Percentiles rank a stretch among this genome's conserved stretches.
Conservation (phyloP, 139 green algal species). For the Chlorella sp. region DNA sequence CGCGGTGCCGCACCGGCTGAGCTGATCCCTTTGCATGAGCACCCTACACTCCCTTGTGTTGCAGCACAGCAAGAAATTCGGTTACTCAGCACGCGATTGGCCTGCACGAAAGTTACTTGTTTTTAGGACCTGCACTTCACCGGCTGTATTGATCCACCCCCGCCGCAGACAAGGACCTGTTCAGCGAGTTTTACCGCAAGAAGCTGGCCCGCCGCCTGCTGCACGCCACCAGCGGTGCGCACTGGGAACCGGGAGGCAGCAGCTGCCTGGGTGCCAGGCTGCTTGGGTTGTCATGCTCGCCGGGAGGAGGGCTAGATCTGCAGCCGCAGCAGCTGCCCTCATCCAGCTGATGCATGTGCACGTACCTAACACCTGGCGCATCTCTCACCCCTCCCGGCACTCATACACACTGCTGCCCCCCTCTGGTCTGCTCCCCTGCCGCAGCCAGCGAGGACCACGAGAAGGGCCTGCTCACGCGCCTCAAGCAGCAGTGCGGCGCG, state of each 20-base stretch:
- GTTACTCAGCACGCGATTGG: too few relatives aligned
- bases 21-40: too few relatives aligned
- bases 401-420: not conserved
- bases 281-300: too few relatives aligned
- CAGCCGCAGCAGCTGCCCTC: not conserved
- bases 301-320: not conserved
- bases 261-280: conserved; percentile 41
- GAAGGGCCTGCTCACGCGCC: conserved; percentile 89
- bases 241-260: too few relatives aligned
- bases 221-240: conserved; percentile 21
- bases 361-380: too few relatives aligned
- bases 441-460: conserved; percentile 93
- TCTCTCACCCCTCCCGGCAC: too few relatives aligned
- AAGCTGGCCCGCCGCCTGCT: conserved; percentile 74
- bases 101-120: too few relatives aligned
- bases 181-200: conserved; percentile 98
- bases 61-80: too few relatives aligned
- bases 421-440: not conserved
- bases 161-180: conserved; percentile 87
- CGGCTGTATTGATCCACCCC: too few relatives aligned
- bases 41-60: too few relatives aligned
- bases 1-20: too few relatives aligned
- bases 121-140: too few relatives aligned
- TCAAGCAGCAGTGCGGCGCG: conserved; percentile 98
- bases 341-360: not conserved